A percentile compares a stretch with the other conserved stretches of the same genome.
phyloP scores from a whole-genome alignment of 1,284 basidiomycete genomes.

The Ganoderma lucidum region DNA sequence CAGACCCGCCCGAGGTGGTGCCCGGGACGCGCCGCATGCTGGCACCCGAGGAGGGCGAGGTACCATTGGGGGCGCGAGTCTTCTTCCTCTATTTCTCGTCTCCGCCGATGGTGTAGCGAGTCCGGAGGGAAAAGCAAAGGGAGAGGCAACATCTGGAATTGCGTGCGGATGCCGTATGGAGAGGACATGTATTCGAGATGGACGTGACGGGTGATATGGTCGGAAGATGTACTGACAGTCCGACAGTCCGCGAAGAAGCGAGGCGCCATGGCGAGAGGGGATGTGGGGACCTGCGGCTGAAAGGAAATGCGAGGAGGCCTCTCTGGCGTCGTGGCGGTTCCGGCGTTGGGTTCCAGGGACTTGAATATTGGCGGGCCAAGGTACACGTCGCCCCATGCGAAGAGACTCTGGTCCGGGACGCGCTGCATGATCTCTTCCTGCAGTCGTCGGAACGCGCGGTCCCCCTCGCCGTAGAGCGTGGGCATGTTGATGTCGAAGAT shows the following conservation, averaged over 20 bases:
- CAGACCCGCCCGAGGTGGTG: neutral
- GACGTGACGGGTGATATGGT: neutral
- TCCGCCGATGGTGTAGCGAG: neutral
- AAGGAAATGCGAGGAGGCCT: neutral
- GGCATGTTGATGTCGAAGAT: slow-evolving; percentile 5
- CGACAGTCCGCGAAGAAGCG: neutral
- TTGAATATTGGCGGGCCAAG: neutral
- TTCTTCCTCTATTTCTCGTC: neutral
- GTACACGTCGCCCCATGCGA: neutral
- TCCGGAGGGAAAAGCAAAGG: neutral
- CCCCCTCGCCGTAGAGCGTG: slow-evolving; percentile 1
- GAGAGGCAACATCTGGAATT: neutral
- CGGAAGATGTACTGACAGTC: neutral
- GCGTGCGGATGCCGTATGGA: neutral
- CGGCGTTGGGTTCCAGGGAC: neutral
- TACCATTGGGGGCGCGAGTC: neutral
- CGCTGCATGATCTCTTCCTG: slow-evolving; percentile 6
- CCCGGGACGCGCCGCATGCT: neutral
- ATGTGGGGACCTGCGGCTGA: neutral
- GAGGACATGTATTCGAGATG: neutral
- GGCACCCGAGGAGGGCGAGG: neutral
- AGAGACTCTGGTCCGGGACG: slow-evolving; percentile 4
- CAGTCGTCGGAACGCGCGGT: neutral
- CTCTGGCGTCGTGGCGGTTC: neutral
- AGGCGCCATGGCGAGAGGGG: neutral